Evolutionary conservation across 805 yeast genomes (phyloP).

Genomic region (Candida broadrunensis): DNA sequence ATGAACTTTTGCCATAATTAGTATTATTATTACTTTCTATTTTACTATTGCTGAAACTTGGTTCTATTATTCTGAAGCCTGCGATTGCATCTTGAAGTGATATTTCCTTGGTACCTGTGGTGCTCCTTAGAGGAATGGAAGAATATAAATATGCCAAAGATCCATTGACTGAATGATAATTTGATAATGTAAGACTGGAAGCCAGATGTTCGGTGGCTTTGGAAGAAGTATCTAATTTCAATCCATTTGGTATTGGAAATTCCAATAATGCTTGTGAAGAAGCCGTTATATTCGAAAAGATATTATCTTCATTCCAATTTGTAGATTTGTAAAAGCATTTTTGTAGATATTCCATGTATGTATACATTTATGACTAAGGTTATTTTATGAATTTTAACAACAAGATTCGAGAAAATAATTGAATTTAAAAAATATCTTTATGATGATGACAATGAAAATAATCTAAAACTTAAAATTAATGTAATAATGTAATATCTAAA

Average conservation of each 20-base stretch:
- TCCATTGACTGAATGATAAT: constrained; percentile 66
- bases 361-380: constrained; percentile 51
- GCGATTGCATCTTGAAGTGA: constrained; percentile 66
- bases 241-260: constrained; percentile 68
- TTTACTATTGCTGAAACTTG: constrained; percentile 17
- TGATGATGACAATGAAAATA: no score
- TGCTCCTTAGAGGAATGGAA: constrained; percentile 51
- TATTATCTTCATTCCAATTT: constrained; percentile 76
- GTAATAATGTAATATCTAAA: no score
- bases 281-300: constrained; percentile 72
- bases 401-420: no score
- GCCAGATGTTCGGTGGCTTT: constrained; percentile 68
- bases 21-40: neutral
- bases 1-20: constrained; percentile 25
- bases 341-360: constrained; percentile 85
- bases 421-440: no score
- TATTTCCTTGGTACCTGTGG: constrained; percentile 49
- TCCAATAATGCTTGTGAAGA: constrained; percentile 69
- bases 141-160: constrained; percentile 80
- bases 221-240: constrained; percentile 64
- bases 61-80: constrained; percentile 62
- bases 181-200: constrained; percentile 68
- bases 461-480: no score
- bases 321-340: constrained; percentile 67
- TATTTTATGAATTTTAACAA: neutral